These are phyloP conservation scores for Monascus ruber DNA, from an alignment of 2,329 filamentous ascomycete species.

Conservation along the genomic window DNA sequence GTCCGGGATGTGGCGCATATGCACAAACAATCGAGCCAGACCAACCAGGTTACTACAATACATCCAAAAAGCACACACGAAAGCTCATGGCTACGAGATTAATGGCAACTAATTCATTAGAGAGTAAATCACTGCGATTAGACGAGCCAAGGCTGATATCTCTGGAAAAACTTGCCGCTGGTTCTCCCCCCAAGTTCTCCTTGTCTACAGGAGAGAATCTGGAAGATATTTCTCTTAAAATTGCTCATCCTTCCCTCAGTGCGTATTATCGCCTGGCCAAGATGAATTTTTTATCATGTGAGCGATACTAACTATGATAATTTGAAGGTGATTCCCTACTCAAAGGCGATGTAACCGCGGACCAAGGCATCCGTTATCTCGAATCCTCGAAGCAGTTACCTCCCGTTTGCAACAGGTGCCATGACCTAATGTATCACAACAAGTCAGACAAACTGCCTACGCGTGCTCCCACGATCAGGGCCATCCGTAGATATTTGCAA, in stretches of 20 bases:
- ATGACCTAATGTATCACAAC: slow-evolving; percentile 66
- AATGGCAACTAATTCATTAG: slow-evolving; percentile 1
- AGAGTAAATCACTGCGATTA: not conserved
- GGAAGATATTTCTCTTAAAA: too few species aligned
- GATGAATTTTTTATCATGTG: too few species aligned
- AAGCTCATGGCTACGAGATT: slow-evolving; percentile 17
- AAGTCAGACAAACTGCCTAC: slow-evolving; percentile 51
- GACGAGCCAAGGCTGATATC: not conserved
- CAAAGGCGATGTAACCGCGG: too few species aligned
- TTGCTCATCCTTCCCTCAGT: too few species aligned
- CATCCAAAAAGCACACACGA: slow-evolving; percentile 37
- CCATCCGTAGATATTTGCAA: slow-evolving; percentile 70
- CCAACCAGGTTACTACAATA: slow-evolving; percentile 48
- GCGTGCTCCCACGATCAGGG: slow-evolving; percentile 67
- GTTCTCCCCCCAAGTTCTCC: not conserved
- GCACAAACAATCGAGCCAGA: slow-evolving; percentile 44
- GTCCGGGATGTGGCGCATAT: slow-evolving; percentile 53
- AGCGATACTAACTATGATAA: too few species aligned
- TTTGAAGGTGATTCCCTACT: too few species aligned
- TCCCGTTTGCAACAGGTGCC: slow-evolving; percentile 71
- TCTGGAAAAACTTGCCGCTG: slow-evolving; percentile 7
- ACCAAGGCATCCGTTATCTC: slow-evolving; percentile 6
- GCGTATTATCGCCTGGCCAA: too few species aligned
- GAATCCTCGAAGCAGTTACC: slow-evolving; percentile 7
- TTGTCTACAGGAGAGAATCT: too few species aligned